These are phyloP conservation scores for Eutrema japonicum DNA, from an alignment of 345 rosid species.

Conservation along the genomic window DNA sequence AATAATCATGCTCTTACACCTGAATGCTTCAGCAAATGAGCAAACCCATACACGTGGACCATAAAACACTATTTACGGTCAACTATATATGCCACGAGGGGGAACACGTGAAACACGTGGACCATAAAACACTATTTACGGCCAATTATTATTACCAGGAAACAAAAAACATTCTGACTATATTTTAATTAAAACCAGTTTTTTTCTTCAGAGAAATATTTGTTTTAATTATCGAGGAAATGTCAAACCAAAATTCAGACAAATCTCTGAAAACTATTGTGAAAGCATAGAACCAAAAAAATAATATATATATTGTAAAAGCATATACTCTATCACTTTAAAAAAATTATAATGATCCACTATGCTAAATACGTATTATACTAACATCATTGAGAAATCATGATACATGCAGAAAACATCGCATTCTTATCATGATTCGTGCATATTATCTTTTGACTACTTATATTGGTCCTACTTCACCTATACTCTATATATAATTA, in stretches of 20 bases:
- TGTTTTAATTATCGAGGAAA: too few relatives aligned
- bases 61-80: background rate
- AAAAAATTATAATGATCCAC: too few relatives aligned
- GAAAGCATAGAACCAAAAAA: too few relatives aligned
- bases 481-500: conserved; percentile 24
- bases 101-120: background rate
- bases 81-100: background rate
- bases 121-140: background rate
- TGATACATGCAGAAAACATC: conserved; percentile 43
- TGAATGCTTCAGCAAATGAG: background rate
- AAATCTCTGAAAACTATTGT: too few relatives aligned
- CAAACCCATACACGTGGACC: background rate
- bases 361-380: background rate
- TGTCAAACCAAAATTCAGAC: too few relatives aligned
- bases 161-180: too few relatives aligned
- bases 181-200: too few relatives aligned
- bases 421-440: conserved; percentile 22
- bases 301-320: too few relatives aligned
- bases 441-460: conserved; percentile 24
- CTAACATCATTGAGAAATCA: conserved; percentile 20
- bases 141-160: background rate
- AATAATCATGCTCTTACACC: too few relatives aligned
- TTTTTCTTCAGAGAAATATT: too few relatives aligned
- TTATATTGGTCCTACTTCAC: conserved; percentile 33
- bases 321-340: too few relatives aligned